These are phyloP conservation scores for Saccharomycopsis sp. DNA, from an alignment of 805 yeast genomes.

Conservation along the genomic window DNA sequence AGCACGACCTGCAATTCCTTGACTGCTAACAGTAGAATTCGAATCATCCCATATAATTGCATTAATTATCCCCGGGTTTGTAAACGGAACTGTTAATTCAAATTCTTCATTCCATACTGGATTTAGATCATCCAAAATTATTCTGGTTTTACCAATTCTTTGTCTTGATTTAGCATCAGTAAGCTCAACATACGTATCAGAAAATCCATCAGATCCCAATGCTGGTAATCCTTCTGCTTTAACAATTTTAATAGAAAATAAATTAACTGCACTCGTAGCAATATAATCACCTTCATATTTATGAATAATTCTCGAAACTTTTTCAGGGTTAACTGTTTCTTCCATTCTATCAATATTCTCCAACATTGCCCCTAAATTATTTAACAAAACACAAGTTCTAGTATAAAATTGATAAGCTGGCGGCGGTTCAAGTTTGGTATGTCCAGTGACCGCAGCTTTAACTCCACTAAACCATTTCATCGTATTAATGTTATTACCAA, in stretches of 20 bases:
- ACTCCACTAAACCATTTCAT: constrained; percentile 43
- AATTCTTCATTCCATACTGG: constrained; percentile 90
- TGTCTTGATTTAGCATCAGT: constrained; percentile 47
- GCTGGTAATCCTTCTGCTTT: constrained; percentile 56
- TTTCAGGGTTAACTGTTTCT: constrained; percentile 51
- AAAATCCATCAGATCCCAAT: constrained; percentile 37
- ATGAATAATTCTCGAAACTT: constrained; percentile 37
- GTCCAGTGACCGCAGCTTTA: constrained; percentile 41
- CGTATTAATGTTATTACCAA: too few relatives aligned
- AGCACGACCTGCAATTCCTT: constrained; percentile 62
- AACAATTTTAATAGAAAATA: constrained; percentile 57
- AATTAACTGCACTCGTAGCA: constrained; percentile 33
- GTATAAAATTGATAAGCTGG: constrained; percentile 53
- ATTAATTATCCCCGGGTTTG: constrained; percentile 40
- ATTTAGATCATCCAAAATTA: constrained; percentile 49
- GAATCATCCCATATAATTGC: constrained; percentile 67
- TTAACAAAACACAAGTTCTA: constrained; percentile 68
- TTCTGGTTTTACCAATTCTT: constrained; percentile 64
- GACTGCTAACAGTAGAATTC: constrained; percentile 37
- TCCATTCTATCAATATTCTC: constrained; percentile 46
- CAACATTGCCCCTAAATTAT: constrained; percentile 52
- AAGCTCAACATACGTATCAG: constrained; percentile 57
- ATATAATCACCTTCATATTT: constrained; percentile 31
- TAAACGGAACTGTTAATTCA: constrained; percentile 41
- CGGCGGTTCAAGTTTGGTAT: constrained; percentile 32